Percentiles rank a stretch among this genome's conserved stretches.
These are phyloP conservation scores for Aspergillus texensis DNA, from an alignment of 2,329 filamentous ascomycete genomes.

Conservation along the genomic window DNA sequence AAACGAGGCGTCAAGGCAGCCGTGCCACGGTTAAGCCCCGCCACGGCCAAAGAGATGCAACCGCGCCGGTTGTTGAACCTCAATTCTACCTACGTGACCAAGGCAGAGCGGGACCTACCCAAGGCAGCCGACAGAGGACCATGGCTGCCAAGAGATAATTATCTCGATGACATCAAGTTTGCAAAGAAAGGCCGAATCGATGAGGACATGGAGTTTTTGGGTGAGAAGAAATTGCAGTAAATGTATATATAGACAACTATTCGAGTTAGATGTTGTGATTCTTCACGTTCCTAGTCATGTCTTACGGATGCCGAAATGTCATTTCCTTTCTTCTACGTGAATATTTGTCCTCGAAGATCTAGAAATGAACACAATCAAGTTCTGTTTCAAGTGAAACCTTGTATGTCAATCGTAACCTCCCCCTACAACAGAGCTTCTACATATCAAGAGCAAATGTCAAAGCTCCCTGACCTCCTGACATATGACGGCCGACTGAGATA, in stretches of 20 bases:
- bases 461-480: not conserved
- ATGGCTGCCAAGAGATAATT: conserved; percentile 44
- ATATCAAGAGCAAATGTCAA: not conserved
- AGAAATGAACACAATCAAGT: too few species aligned
- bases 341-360: too few species aligned
- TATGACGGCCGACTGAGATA: not conserved
- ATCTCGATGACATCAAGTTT: conserved; percentile 43
- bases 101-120: conserved; percentile 37
- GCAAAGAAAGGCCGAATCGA: conserved; percentile 40
- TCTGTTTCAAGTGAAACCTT: too few species aligned
- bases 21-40: conserved; percentile 30
- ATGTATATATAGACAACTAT: not conserved
- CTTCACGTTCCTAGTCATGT: not conserved
- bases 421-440: not conserved
- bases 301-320: not conserved
- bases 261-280: not conserved
- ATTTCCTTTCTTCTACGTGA: not conserved
- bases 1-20: conserved; percentile 28
- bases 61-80: conserved; percentile 39
- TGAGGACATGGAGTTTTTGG: conserved; percentile 33
- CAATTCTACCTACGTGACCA: conserved; percentile 45
- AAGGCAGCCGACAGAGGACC: conserved; percentile 43
- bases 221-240: conserved; percentile 16
- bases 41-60: conserved; percentile 25
- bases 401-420: not conserved